These are phyloP conservation scores for Nelumbo lutea DNA, from an alignment of 164 flowering plant species.

Conservation along the genomic window DNA sequence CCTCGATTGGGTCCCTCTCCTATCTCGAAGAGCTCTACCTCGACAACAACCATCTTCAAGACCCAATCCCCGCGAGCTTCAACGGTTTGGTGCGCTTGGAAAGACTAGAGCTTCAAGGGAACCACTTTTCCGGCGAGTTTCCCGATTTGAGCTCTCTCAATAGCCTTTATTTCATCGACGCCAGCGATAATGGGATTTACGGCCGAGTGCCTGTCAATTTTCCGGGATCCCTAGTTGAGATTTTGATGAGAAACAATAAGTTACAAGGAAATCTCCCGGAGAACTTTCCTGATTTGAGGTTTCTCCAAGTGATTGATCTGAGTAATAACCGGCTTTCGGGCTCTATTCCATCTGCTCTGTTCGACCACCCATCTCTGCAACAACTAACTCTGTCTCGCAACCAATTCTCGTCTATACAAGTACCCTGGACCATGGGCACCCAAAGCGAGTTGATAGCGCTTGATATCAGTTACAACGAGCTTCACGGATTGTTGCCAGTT, in stretches of 20 bases:
- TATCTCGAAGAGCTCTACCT: constrained; percentile 64
- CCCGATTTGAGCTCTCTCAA: constrained; percentile 52
- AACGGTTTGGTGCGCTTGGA: constrained; percentile 34
- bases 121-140: constrained; percentile 50
- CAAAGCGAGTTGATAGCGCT: constrained; percentile 60
- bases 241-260: constrained; percentile 64
- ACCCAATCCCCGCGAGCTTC: constrained; percentile 47
- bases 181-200: constrained; percentile 59
- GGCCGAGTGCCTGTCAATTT: constrained; percentile 46
- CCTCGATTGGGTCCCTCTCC: constrained; percentile 46
- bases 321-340: constrained; percentile 69
- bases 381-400: constrained; percentile 79
- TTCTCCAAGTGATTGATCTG: constrained; percentile 72
- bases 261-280: constrained; percentile 46
- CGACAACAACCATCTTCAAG: constrained; percentile 56
- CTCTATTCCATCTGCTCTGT: constrained; percentile 45
- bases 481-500: constrained; percentile 60
- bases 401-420: constrained; percentile 37
- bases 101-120: constrained; percentile 67
- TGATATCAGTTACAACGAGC: constrained; percentile 61
- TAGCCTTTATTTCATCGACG: constrained; percentile 47
- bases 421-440: constrained; percentile 24
- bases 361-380: constrained; percentile 70
- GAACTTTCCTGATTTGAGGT: constrained; percentile 13
- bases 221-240: constrained; percentile 51